Conservation (phyloP, 2,329 filamentous ascomycete genomes). For the Colletotrichum truncatum region DNA sequence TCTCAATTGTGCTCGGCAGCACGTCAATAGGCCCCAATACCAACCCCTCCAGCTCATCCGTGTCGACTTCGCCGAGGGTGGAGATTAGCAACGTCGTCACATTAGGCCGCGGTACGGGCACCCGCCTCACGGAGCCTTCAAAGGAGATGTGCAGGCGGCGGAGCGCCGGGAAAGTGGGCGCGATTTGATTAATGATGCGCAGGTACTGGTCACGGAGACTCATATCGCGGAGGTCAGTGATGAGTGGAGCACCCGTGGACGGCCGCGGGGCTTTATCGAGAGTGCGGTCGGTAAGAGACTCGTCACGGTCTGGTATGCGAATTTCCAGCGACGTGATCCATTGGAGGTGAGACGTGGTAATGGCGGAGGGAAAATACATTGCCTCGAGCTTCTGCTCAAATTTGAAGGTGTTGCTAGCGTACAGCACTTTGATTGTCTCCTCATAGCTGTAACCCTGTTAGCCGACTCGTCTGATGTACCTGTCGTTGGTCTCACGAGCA, state of each 20-base stretch:
- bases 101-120: slow-evolving; percentile 25
- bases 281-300: slow-evolving; percentile 21
- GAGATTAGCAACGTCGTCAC: slow-evolving; percentile 26
- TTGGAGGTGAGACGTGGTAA: slow-evolving; percentile 1
- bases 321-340: slow-evolving; percentile 32
- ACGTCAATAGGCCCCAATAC: slow-evolving; percentile 22
- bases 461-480: background rate
- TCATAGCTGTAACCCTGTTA: slow-evolving; percentile 27
- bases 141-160: slow-evolving; percentile 28
- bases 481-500: background rate
- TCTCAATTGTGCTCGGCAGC: slow-evolving; percentile 11
- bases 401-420: slow-evolving; percentile 31
- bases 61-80: slow-evolving; percentile 24
- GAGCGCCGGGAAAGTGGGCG: slow-evolving; percentile 24
- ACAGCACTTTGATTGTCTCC: slow-evolving; percentile 30
- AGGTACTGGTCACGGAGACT: slow-evolving; percentile 23
- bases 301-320: slow-evolving; percentile 28
- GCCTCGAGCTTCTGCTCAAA: slow-evolving; percentile 29
- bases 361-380: slow-evolving; percentile 25
- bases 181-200: slow-evolving; percentile 12
- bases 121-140: slow-evolving; percentile 27
- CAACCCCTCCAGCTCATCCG: slow-evolving; percentile 9
- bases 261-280: slow-evolving; percentile 21
- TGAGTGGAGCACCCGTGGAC: background rate
- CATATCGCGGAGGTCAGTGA: slow-evolving; percentile 7